Base-by-base conservation (phyloP, 768 basidiomycete genomes). In the Rhizopogon vulgaris region DNA sequence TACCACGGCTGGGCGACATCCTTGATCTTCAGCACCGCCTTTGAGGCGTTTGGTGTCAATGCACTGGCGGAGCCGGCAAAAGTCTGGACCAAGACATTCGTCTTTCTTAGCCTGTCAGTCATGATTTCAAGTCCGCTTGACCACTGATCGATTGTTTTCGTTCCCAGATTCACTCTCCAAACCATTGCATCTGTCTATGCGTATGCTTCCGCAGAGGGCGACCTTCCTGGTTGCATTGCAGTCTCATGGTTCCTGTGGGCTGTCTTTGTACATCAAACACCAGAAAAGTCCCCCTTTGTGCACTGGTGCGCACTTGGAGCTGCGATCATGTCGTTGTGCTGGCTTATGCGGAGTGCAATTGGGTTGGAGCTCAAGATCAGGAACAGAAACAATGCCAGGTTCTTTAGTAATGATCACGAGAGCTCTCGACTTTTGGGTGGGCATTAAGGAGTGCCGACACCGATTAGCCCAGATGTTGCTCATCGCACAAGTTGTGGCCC, bases 211-310 rank as follows among this genome's bases (percentile, higher is more conserved):
- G 62, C 72, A 7, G 79, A 83, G 58, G 85, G 85, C 30, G 85
- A 87, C 63, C 73, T 86, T 25, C 83, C 84, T 0, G 86, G 81
- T 1, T 77, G 83, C 49, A 76, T 83, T 52, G 83, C 82, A 51
- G 82, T 87, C 59, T 73, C 83, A 6, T 85, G 81, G 79, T 76
- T 73, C 38, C 69, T 87, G 28, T 83, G 80, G 58, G 85, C 80
- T 28, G 77, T 86, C 68, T 87, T 82, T 66, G 74, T 73, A 22
- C 71, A 78, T 54, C 72, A 82, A 63, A 67, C 54, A 39, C 63
- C 67, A 46, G 68, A 66, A 34, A 67, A 63, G 41, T 71, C 74
- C 48, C 72, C 67, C 51, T 83, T 86, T 68, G 73, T 87, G 49
- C 83, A 84, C 65, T 87, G 83, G 82, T 76, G 75, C 17, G 82